Evolutionary conservation across 2,329 filamentous ascomycete genomes (phyloP).

Genomic region (Pestalotiopsis sp.): DNA sequence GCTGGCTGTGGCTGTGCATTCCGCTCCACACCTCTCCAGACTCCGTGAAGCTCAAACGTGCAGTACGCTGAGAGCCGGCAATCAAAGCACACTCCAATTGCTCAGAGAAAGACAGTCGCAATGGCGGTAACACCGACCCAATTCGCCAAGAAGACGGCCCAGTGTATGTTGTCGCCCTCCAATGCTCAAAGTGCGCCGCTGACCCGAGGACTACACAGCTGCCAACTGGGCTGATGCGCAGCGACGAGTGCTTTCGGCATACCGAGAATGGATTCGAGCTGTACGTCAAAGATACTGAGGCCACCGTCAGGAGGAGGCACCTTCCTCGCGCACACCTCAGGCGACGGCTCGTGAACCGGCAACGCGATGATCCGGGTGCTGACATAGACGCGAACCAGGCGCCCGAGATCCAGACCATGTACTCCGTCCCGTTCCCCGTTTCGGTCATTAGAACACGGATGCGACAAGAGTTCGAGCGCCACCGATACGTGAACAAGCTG

Average conservation of each 20-base stretch:
- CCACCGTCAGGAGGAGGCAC: neutral
- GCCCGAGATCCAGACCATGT: constrained; percentile 96
- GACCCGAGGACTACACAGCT: constrained; percentile 58
- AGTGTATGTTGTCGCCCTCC: constrained; percentile 60
- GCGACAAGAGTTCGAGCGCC: constrained; percentile 93
- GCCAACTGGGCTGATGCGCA: constrained; percentile 88
- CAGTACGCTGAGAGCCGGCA: constrained; percentile 9
- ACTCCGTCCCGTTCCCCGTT: constrained; percentile 87
- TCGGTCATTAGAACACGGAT: constrained; percentile 89
- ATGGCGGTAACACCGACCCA: constrained; percentile 94
- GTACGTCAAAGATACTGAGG: constrained; percentile 60
- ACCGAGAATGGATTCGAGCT: constrained; percentile 94
- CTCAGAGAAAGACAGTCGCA: constrained; percentile 37
- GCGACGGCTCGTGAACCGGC: neutral
- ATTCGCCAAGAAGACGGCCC: constrained; percentile 79
- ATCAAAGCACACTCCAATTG: constrained; percentile 30
- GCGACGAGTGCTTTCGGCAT: constrained; percentile 82
- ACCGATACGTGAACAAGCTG: constrained; percentile 90
- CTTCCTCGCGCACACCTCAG: neutral
- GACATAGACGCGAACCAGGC: constrained; percentile 59
- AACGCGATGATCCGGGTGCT: neutral
- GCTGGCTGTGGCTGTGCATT: neutral
- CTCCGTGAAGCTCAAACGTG: neutral
- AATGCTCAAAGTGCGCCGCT: constrained; percentile 21
- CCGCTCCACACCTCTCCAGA: neutral